These are phyloP conservation scores for Sphaerosporella brunnea DNA, from an alignment of 495 filamentous ascomycete species.

Conservation along the genomic window DNA sequence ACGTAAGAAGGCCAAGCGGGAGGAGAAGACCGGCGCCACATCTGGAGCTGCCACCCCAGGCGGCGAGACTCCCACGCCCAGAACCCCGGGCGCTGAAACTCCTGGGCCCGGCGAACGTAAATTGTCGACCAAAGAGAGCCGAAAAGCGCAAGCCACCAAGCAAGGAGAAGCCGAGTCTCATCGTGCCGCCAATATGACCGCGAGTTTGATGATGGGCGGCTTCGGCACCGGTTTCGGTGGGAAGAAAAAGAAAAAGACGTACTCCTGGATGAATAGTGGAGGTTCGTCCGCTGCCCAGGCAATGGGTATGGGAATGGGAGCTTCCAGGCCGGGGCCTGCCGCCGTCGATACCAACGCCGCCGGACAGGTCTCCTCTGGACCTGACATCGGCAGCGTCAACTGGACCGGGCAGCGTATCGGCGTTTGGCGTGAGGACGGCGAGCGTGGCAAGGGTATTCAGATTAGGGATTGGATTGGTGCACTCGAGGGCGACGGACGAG, in stretches of 20 bases:
- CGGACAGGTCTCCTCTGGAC: not conserved
- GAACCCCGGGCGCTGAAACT: constrained; percentile 12
- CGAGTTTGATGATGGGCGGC: constrained; percentile 36
- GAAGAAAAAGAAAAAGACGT: constrained; percentile 38
- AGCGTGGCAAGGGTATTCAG: constrained; percentile 47
- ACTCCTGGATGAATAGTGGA: constrained; percentile 39
- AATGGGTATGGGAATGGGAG: constrained; percentile 20
- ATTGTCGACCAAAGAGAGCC: constrained; percentile 35
- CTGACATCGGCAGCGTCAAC: constrained; percentile 3
- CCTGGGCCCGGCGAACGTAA: constrained; percentile 15
- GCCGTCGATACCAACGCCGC: constrained; percentile 4
- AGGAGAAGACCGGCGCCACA: constrained; percentile 5
- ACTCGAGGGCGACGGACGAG: constrained; percentile 42
- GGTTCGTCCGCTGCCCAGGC: constrained; percentile 29
- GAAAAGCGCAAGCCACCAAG: constrained; percentile 37
- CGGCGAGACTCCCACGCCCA: constrained; percentile 10
- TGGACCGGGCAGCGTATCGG: constrained; percentile 34
- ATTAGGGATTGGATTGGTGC: constrained; percentile 48
- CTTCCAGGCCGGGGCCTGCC: constrained; percentile 18
- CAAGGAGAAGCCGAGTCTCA: constrained; percentile 37
- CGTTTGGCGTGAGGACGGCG: constrained; percentile 42
- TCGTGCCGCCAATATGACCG: constrained; percentile 38
- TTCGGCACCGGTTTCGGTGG: constrained; percentile 28
- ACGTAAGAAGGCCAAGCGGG: constrained; percentile 20
- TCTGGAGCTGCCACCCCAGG: constrained; percentile 9